These are phyloP conservation scores for Amniculicola lignicola DNA, from an alignment of 495 filamentous ascomycete species.

Conservation along the genomic window DNA sequence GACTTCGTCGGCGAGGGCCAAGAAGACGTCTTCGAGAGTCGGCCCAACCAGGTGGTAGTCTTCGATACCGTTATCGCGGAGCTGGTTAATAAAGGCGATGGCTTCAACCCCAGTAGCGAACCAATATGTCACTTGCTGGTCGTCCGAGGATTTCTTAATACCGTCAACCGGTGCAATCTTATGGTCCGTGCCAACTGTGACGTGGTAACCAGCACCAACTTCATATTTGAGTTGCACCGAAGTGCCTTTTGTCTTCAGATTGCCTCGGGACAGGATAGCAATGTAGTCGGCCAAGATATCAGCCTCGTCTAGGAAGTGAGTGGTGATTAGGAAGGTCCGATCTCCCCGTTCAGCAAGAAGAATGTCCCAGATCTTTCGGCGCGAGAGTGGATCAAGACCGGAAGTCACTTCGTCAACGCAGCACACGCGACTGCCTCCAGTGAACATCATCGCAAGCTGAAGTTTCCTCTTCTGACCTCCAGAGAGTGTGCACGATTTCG, in stretches of 20 bases:
- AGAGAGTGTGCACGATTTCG: conserved; percentile 67
- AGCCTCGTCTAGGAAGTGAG: conserved; percentile 53
- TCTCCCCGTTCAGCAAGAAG: conserved; percentile 73
- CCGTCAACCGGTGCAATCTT: conserved; percentile 52
- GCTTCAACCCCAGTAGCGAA: conserved; percentile 63
- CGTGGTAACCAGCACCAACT: conserved; percentile 62
- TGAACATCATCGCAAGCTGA: conserved; percentile 90
- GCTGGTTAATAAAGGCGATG: conserved; percentile 59
- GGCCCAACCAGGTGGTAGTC: conserved; percentile 80
- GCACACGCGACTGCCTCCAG: conserved; percentile 80
- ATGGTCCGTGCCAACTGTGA: conserved; percentile 40
- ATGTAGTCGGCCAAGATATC: conserved; percentile 45
- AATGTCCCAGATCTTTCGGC: conserved; percentile 90
- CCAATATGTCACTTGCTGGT: conserved; percentile 49
- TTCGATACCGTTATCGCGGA: conserved; percentile 61
- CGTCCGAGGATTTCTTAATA: conserved; percentile 38
- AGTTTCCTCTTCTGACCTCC: conserved; percentile 88
- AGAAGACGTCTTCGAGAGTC: conserved; percentile 84
- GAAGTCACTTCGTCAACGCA: conserved; percentile 86
- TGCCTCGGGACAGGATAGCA: conserved; percentile 42
- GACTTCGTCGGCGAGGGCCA: conserved; percentile 69
- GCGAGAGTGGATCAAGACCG: conserved; percentile 76
- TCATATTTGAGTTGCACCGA: conserved; percentile 43
- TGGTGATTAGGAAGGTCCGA: conserved; percentile 79
- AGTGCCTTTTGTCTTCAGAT: conserved; percentile 42